Percentiles rank a stretch among this genome's conserved stretches.
phyloP scores from a whole-genome alignment of 2,329 filamentous ascomycete species.

The Furcasterigmium furcatum region DNA sequence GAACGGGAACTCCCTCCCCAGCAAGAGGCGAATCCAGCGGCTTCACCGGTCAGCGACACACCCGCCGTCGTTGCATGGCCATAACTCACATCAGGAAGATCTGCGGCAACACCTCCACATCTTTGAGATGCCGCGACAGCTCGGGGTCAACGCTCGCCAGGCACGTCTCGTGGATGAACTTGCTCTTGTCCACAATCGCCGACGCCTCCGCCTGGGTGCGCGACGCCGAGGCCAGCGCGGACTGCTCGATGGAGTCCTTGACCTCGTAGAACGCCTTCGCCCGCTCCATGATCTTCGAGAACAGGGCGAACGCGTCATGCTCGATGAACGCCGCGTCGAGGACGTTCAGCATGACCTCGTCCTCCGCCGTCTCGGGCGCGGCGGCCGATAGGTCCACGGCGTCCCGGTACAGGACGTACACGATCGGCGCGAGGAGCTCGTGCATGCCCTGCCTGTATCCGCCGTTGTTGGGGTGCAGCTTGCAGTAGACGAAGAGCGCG shows the following conservation, averaged over 20 bases:
- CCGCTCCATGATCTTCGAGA: constrained; percentile 82
- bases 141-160: constrained; percentile 79
- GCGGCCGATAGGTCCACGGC: constrained; percentile 55
- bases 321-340: constrained; percentile 76
- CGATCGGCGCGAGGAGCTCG: constrained; percentile 84
- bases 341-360: constrained; percentile 54
- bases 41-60: constrained; percentile 33
- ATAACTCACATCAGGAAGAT: constrained; percentile 82
- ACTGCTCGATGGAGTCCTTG: constrained; percentile 32
- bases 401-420: constrained; percentile 82
- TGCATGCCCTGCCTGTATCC: constrained; percentile 99
- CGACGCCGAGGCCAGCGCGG: constrained; percentile 12
- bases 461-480: constrained; percentile 79
- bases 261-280: constrained; percentile 87
- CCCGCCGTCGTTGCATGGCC: background rate
- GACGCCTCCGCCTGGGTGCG: constrained; percentile 36
- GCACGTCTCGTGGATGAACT: constrained; percentile 80
- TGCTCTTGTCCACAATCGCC: constrained; percentile 81
- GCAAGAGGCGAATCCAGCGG: constrained; percentile 90
- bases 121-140: constrained; percentile 73
- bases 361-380: constrained; percentile 35
- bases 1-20: constrained; percentile 90
- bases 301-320: constrained; percentile 86
- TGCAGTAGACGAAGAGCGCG: constrained; percentile 91
- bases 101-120: constrained; percentile 88